phyloP scores from a whole-genome alignment of 345 rosid species.

The Citrus cavaleriei region DNA sequence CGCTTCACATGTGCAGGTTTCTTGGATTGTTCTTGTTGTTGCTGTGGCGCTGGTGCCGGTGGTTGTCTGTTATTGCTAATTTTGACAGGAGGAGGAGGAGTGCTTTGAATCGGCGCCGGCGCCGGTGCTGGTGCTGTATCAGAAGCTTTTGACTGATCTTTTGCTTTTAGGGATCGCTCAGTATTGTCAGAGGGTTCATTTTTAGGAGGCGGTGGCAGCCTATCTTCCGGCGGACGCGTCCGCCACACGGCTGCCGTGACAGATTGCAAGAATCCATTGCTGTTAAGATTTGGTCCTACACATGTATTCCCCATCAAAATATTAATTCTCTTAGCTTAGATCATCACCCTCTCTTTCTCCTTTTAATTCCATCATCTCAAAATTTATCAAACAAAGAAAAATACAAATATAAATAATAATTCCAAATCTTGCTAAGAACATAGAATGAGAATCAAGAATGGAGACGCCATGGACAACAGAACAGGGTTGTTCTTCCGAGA shows the following conservation, averaged over 20 bases:
- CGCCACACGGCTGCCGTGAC: constrained; percentile 84
- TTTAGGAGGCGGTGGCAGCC: constrained; percentile 35
- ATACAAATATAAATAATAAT: not conserved
- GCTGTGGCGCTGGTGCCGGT: not conserved
- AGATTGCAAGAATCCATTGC: constrained; percentile 70
- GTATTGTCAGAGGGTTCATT: constrained; percentile 14
- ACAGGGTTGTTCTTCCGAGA: not conserved
- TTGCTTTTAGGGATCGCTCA: not conserved
- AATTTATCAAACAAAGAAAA: not conserved
- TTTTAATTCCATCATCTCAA: constrained; percentile 11
- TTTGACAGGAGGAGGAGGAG: constrained; percentile 69
- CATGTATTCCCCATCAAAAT: constrained; percentile 85
- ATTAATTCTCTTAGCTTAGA: not conserved
- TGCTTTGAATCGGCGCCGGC: constrained; percentile 31
- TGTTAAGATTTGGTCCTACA: constrained; percentile 69
- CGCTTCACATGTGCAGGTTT: constrained; percentile 59
- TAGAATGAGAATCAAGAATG: not conserved
- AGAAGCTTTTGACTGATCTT: not conserved
- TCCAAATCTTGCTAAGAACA: not conserved
- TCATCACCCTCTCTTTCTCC: constrained; percentile 3
- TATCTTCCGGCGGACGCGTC: constrained; percentile 47
- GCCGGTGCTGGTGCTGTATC: constrained; percentile 20
- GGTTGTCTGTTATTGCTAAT: constrained; percentile 20
- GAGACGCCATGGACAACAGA: not conserved
- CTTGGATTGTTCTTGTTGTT: constrained; percentile 29